Conservation (phyloP, 2,329 filamentous ascomycete species). For the Mycosphaerella arachidis region DNA sequence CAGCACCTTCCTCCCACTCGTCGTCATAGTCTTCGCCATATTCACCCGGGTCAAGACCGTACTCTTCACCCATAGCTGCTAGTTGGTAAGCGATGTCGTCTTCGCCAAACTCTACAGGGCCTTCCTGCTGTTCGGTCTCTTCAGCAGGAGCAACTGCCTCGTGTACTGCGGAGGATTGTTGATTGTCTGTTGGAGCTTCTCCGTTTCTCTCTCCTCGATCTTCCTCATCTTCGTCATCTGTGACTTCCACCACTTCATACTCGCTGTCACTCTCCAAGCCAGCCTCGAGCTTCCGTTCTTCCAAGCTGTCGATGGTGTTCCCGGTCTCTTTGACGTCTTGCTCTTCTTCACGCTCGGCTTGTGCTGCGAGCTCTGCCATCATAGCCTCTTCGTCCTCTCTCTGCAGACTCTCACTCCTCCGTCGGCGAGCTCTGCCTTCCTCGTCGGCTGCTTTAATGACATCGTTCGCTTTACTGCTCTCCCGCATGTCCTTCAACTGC, state of each 20-base stretch:
- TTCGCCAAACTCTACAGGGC: slow-evolving; percentile 76
- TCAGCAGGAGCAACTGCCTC: slow-evolving; percentile 39
- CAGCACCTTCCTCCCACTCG: slow-evolving; percentile 65
- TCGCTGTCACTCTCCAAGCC: slow-evolving; percentile 53
- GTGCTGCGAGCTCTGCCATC: slow-evolving; percentile 30
- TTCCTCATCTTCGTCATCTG: slow-evolving; percentile 49
- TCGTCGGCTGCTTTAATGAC: slow-evolving; percentile 18
- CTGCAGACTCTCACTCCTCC: slow-evolving; percentile 31
- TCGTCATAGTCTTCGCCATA: slow-evolving; percentile 58
- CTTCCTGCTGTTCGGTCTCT: slow-evolving; percentile 53
- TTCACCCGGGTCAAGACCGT: slow-evolving; percentile 71
- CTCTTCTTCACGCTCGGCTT: slow-evolving; percentile 33
- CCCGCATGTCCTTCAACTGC: slow-evolving; percentile 28
- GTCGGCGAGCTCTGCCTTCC: slow-evolving; percentile 16
- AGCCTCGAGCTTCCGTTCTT: slow-evolving; percentile 19
- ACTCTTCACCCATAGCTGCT: slow-evolving; percentile 82
- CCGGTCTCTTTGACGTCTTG: slow-evolving; percentile 55
- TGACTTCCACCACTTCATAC: slow-evolving; percentile 74
- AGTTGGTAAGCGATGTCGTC: slow-evolving; percentile 92
- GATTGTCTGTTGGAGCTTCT: slow-evolving; percentile 57
- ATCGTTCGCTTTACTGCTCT: slow-evolving; percentile 17
- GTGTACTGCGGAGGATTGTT: slow-evolving; percentile 42
- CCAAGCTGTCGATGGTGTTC: slow-evolving; percentile 29
- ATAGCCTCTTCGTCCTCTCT: slow-evolving; percentile 34
- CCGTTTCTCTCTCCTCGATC: slow-evolving; percentile 43